A percentile compares a stretch with the other conserved stretches of the same genome.
These are phyloP conservation scores for Cryptococcus sp. DNA, from an alignment of 1,284 basidiomycete species.

Conservation along the genomic window DNA sequence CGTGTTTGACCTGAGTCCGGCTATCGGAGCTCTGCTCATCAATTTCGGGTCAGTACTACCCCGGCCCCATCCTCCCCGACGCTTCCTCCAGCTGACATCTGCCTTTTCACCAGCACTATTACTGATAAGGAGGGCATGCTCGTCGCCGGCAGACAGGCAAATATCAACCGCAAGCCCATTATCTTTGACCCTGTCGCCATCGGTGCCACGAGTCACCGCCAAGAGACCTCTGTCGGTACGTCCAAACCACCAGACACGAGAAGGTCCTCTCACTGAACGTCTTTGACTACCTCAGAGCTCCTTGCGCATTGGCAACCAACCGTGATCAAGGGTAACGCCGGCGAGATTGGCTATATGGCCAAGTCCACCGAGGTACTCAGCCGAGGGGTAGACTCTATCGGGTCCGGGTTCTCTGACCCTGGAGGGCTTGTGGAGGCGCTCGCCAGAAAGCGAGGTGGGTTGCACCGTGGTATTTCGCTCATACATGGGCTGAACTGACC, in stretches of 20 bases:
- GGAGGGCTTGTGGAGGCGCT: constrained; percentile 65
- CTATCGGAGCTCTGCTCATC: constrained; percentile 70
- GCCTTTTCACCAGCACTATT: constrained; percentile 58
- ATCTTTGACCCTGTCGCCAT: constrained; percentile 93
- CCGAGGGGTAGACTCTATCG: constrained; percentile 85
- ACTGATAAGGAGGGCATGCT: constrained; percentile 69
- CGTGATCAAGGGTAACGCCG: constrained; percentile 94
- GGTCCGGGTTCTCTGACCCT: constrained; percentile 72
- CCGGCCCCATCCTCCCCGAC: not conserved
- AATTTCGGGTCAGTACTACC: constrained; percentile 67
- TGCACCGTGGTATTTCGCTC: not conserved
- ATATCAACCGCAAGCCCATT: constrained; percentile 70
- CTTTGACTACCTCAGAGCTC: constrained; percentile 55
- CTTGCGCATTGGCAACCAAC: constrained; percentile 82
- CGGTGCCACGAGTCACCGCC: constrained; percentile 74
- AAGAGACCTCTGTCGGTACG: constrained; percentile 54
- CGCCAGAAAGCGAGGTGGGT: constrained; percentile 71
- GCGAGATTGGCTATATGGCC: constrained; percentile 76
- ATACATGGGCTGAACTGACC: not conserved
- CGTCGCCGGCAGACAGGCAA: constrained; percentile 66
- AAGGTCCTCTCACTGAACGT: not conserved
- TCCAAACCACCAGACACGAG: not conserved
- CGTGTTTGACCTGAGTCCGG: constrained; percentile 71
- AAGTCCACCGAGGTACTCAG: constrained; percentile 71
- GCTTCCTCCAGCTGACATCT: not conserved